These are phyloP conservation scores for Ogataea ramenticola DNA, from an alignment of 805 yeast species.

Conservation along the genomic window DNA sequence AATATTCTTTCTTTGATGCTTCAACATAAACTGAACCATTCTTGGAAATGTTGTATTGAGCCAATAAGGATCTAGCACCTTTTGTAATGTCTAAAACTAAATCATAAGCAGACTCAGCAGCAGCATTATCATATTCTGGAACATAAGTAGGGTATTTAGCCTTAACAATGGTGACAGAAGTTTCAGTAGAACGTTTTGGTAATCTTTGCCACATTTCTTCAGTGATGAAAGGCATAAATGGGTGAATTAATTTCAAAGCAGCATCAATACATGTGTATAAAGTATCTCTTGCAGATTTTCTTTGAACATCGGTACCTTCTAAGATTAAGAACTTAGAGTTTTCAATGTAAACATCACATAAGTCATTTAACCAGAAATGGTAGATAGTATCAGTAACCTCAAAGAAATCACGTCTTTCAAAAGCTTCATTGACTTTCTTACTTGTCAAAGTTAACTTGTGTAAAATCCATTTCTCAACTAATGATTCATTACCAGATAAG, in stretches of 20 bases:
- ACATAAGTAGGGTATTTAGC: constrained; percentile 72
- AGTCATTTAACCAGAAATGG: constrained; percentile 88
- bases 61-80: constrained; percentile 83
- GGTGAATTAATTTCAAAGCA: constrained; percentile 88
- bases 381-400: constrained; percentile 82
- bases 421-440: constrained; percentile 50
- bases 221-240: constrained; percentile 96
- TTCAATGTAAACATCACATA: constrained; percentile 97
- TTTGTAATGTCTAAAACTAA: constrained; percentile 80
- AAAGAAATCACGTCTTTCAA: constrained; percentile 84
- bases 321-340: constrained; percentile 88
- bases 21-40: constrained; percentile 84
- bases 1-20: constrained; percentile 40
- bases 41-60: constrained; percentile 85
- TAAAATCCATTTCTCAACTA: constrained; percentile 96
- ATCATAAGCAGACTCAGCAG: constrained; percentile 72
- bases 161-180: constrained; percentile 62
- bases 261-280: constrained; percentile 88
- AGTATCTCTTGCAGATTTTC: constrained; percentile 88
- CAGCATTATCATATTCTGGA: constrained; percentile 51
- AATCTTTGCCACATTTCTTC: constrained; percentile 99
- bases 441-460: constrained; percentile 74
- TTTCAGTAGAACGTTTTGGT: constrained; percentile 76
- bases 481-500: constrained; percentile 71
- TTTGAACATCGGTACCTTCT: constrained; percentile 83